Evolutionary conservation across 2,329 filamentous ascomycete species (phyloP).

Genomic region (Fusarium anguioides): DNA sequence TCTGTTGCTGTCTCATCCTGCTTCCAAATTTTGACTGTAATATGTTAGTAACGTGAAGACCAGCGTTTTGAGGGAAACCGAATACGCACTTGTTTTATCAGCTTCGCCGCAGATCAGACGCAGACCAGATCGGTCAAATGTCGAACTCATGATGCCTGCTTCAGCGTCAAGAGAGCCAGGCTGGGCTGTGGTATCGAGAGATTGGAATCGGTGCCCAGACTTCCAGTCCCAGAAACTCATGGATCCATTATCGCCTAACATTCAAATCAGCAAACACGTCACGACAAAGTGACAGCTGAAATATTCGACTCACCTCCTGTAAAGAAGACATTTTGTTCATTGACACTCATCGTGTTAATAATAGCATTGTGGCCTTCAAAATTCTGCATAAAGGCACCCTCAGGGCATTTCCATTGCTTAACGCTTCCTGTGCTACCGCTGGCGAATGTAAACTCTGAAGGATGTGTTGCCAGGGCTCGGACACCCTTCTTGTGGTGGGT

Average conservation of each 20-base stretch:
- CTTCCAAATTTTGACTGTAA: slow-evolving; percentile 90
- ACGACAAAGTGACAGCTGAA: background rate
- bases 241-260: slow-evolving; percentile 83
- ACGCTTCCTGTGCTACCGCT: slow-evolving; percentile 91
- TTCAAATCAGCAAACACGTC: slow-evolving; percentile 15
- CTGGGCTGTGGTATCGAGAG: slow-evolving; percentile 89
- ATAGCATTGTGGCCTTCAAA: slow-evolving; percentile 97
- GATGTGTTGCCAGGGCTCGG: slow-evolving; percentile 83
- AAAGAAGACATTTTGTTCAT: slow-evolving; percentile 95
- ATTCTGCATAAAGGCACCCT: slow-evolving; percentile 99
- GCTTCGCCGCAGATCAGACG: slow-evolving; percentile 94
- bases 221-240: slow-evolving; percentile 99
- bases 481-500: slow-evolving; percentile 99
- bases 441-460: slow-evolving; percentile 95
- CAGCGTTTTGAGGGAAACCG: background rate
- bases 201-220: slow-evolving; percentile 90
- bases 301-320: slow-evolving; percentile 70
- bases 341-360: slow-evolving; percentile 92
- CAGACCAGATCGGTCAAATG: slow-evolving; percentile 88
- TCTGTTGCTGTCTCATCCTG: slow-evolving; percentile 90
- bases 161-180: slow-evolving; percentile 95
- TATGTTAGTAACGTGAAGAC: slow-evolving; percentile 41
- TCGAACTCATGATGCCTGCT: slow-evolving; percentile 93
- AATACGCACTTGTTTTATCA: slow-evolving; percentile 83
- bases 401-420: slow-evolving; percentile 99